Evolutionary conservation across 1,284 basidiomycete species (phyloP), one percentile per base, ranked within the genome.

Genomic region (Cryptococcus maquisensis): DNA sequence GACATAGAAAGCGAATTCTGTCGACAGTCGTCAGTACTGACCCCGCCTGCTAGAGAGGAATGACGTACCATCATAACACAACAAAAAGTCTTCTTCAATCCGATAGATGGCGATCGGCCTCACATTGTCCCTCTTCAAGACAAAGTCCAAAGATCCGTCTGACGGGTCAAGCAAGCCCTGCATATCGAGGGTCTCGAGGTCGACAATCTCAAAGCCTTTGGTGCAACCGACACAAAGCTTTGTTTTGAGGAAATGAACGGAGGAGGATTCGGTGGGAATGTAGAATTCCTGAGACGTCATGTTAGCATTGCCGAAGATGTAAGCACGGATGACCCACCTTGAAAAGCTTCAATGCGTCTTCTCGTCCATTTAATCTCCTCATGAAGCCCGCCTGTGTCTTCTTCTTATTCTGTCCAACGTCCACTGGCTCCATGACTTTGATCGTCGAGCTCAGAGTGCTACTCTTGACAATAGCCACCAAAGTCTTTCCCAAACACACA

Each of bases 161-260:
- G 86, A 85, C 1, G 96, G 96, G 75, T 99, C 96, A 52, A 99
- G 81, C 59, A 99, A 75, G 8, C 91, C 91, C 78, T 98, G 95
- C 47, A 94, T 98, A 75, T 98, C 96, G 73, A 99, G 80, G 53
- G 88, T 96, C 59, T 98, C 94, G 48, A 98, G 82, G 75, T 99
- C 96, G 62, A 99, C 93, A 64, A 98, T 98, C 78, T 98, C 96
- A 73, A 99, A 98, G n/a, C 96, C 96, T 71, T 93, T 90, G 15
- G 93, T 91, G 71, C 93, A 96, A 1, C 95, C 96, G 13, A 99
- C 90, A 71, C 96, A 98, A 56, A 99, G 84, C 78, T 90, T 92
- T 52, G 94, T 97, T 81, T 96, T 97, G 66, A 99, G 82, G 79
- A 97, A 98, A 24, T 98, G 93, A 47, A 98, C 90, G 9, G 93